Evolutionary conservation across 1,284 basidiomycete species (phyloP).

Genomic region (Volvariella surrecta): DNA sequence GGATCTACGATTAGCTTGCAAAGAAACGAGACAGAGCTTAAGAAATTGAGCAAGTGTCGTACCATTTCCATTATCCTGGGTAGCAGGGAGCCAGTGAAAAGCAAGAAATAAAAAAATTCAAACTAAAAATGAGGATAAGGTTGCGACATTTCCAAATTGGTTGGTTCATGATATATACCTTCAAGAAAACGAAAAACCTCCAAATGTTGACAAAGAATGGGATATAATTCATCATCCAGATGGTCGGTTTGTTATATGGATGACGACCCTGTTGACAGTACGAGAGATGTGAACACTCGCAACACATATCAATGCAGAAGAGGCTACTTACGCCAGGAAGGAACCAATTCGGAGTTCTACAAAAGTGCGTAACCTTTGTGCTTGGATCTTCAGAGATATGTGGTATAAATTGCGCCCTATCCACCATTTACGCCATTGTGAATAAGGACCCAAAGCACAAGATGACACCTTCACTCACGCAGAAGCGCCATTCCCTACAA

Average conservation of each 20-base stretch:
- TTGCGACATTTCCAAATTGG: background rate
- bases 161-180: conserved; percentile 15
- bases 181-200: conserved; percentile 23
- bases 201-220: conserved; percentile 28
- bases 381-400: conserved; percentile 29
- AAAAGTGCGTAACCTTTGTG: conserved; percentile 34
- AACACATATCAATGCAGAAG: background rate
- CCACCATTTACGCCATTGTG: background rate
- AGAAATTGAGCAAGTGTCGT: too few relatives aligned
- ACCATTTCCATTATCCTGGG: too few relatives aligned
- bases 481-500: conserved; percentile 46
- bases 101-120: conserved; percentile 19
- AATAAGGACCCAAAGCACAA: conserved; percentile 1
- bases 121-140: conserved; percentile 11
- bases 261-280: conserved; percentile 17
- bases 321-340: conserved; percentile 25
- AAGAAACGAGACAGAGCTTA: too few relatives aligned
- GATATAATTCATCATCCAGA: conserved; percentile 29
- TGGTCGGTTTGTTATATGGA: conserved; percentile 20
- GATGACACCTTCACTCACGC: conserved; percentile 33
- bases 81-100: too few relatives aligned
- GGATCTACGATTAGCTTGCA: too few relatives aligned
- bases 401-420: conserved; percentile 37
- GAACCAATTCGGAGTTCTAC: conserved; percentile 37
- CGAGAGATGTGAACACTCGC: background rate